Base-by-base conservation (phyloP, 169 alveolate species). In the Plasmodium coatneyi region DNA sequence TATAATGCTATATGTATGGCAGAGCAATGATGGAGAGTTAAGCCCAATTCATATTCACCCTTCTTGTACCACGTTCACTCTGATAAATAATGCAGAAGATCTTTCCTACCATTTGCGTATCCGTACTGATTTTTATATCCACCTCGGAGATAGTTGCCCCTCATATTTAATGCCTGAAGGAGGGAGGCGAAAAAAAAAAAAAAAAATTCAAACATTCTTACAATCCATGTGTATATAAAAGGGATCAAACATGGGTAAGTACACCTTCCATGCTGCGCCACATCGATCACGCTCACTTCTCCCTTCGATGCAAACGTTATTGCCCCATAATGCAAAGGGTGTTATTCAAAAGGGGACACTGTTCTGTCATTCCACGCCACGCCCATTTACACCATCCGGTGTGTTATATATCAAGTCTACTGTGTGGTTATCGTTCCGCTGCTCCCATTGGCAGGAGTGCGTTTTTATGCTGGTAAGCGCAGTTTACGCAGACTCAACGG, bases 111-210 rank as follows among this genome's bases (percentile, higher is more conserved):
- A 81, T 80, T 91, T 74, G 92, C 74, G 25, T 91, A 91, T 91
- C 95, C 71, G 70, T 82, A 16, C 39, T 91, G 95, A 80, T 79
- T 70, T 34, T 49, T 91, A 60, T 39, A 80, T 12, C 95, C 95
- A 81, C 81, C 92, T 91, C 95, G 82, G 36, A 66, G 66, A 81
- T 91, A 91, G 46, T 43, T 32, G 82, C 92, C 92, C 74, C 95
- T 91, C 95, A 80, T 82, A 70, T 70, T 81, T 90, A 71, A 43
- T 79, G 36, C 81, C 94, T 89, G 36, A n/a, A 70, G 5, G 46
- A 19, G 43, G 36, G n/a, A 5, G 46, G 30, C 7, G 30, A 56
- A n/a, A 4, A 56, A 22, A n/a, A 56, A 7, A 79, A 66, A 66
- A 66, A 22, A 66, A 25, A 66, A 25, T n/a, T 16, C 14, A 28